Percentiles rank a stretch among this genome's conserved stretches.
Evolutionary conservation across 108 stramenopile genomes (phyloP).

Genomic region (Schizochytrium sp.): DNA sequence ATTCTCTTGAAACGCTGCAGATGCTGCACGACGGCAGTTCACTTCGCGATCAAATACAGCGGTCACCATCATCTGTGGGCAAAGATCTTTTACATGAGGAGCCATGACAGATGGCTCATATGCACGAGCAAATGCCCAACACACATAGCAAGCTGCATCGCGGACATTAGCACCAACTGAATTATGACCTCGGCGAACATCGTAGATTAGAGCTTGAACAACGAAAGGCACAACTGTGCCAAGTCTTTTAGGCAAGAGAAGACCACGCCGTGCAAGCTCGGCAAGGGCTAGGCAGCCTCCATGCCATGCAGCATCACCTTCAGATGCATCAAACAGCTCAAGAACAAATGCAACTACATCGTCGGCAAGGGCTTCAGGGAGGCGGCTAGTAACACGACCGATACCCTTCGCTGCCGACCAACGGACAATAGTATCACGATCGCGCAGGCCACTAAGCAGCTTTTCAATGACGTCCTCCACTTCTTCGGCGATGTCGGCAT

Average conservation of each 20-base stretch:
- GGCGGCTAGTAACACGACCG: constrained; percentile 91
- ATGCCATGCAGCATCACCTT: constrained; percentile 89
- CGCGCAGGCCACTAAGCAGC: constrained; percentile 82
- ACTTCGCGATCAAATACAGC: constrained; percentile 97
- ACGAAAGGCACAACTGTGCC: constrained; percentile 86
- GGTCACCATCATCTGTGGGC: constrained; percentile 83
- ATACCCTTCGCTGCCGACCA: constrained; percentile 99
- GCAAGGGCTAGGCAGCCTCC: constrained; percentile 95
- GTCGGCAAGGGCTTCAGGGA: constrained; percentile 88
- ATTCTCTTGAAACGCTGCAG: constrained; percentile 94
- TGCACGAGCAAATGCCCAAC: constrained; percentile 98
- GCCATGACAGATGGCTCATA: constrained; percentile 85
- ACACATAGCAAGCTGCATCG: constrained; percentile 97
- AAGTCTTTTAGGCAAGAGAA: constrained; percentile 88
- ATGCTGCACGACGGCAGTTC: constrained; percentile 96
- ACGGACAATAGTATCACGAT: constrained; percentile 92
- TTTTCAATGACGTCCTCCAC: constrained; percentile 95
- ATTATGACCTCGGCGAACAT: constrained; percentile 86
- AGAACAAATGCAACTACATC: constrained; percentile 95
- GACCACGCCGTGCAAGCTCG: constrained; percentile 93
- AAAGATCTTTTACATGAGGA: constrained; percentile 81
- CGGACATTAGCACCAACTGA: constrained; percentile 96
- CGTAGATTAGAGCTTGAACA: constrained; percentile 84
- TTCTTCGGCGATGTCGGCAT: constrained; percentile 84
- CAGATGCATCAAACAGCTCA: constrained; percentile 79